phyloP scores from a whole-genome alignment of 306 rosid species.

The Abrus precatorius region DNA sequence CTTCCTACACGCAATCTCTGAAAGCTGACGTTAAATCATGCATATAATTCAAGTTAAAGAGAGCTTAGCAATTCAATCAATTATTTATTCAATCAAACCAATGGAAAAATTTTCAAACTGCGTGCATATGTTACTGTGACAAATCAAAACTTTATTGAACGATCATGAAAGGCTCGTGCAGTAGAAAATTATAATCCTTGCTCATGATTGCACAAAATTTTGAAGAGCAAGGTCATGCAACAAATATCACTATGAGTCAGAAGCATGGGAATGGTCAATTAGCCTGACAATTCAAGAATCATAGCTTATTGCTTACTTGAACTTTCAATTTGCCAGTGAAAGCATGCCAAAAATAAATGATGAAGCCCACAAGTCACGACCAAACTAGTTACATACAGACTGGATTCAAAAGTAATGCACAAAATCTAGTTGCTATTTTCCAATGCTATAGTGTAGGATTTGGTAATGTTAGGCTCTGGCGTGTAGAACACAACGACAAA shows the following conservation, averaged over 20 bases:
- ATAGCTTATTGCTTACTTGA: slow-evolving; percentile 39
- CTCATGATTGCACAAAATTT: slow-evolving; percentile 39
- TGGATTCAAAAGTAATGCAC: slow-evolving; percentile 9
- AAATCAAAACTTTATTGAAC: slow-evolving; percentile 2
- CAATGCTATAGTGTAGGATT: background rate
- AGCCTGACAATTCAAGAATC: slow-evolving; percentile 37
- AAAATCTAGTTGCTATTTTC: background rate
- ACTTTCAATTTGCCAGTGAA: slow-evolving; percentile 35
- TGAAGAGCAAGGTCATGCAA: slow-evolving; percentile 17
- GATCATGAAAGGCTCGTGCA: slow-evolving; percentile 37
- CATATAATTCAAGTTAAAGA: background rate
- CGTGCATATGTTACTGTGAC: slow-evolving; percentile 18
- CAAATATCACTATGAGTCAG: background rate
- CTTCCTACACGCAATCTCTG: background rate
- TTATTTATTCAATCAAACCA: background rate
- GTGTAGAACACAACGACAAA: slow-evolving; percentile 18
- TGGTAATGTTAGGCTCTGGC: slow-evolving; percentile 37
- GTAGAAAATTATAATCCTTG: slow-evolving; percentile 32
- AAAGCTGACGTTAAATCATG: background rate
- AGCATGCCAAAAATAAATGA: slow-evolving; percentile 51
- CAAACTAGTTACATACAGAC: background rate
- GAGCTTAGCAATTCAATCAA: slow-evolving; percentile 2
- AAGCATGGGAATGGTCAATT: slow-evolving; percentile 43
- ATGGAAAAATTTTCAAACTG: background rate
- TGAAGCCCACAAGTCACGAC: slow-evolving; percentile 42